Conservation (phyloP, 2,329 filamentous ascomycete genomes). For the Kalaharituber pfeilii region DNA sequence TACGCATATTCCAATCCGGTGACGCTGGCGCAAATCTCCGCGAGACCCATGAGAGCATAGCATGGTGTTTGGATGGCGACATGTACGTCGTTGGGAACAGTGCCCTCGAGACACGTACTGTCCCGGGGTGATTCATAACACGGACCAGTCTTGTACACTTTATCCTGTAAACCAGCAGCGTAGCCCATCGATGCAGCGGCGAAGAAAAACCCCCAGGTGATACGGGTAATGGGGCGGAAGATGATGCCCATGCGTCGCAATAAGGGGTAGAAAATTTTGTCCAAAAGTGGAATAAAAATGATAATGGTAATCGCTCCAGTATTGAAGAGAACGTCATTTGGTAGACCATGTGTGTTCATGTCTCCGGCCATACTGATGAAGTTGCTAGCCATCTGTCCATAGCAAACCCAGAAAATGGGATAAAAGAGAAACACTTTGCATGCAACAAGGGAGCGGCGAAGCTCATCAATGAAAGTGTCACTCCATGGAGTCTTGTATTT, state of each 20-base stretch:
- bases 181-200: constrained; percentile 44
- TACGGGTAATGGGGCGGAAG: constrained; percentile 62
- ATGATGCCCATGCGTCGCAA: constrained; percentile 45
- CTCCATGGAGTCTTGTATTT: constrained; percentile 15
- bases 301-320: constrained; percentile 59
- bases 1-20: constrained; percentile 59
- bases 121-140: constrained; percentile 21
- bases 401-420: constrained; percentile 38
- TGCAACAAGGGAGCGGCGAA: constrained; percentile 19
- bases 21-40: constrained; percentile 41
- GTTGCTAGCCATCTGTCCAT: constrained; percentile 45
- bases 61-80: constrained; percentile 21
- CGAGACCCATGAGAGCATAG: constrained; percentile 39
- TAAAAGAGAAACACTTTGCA: constrained; percentile 21
- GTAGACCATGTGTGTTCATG: constrained; percentile 49
- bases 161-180: constrained; percentile 35
- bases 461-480: constrained; percentile 20
- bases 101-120: neutral
- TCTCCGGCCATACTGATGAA: constrained; percentile 38
- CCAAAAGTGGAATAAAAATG: constrained; percentile 55
- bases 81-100: constrained; percentile 7
- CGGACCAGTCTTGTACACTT: constrained; percentile 32
- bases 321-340: constrained; percentile 63
- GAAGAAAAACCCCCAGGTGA: constrained; percentile 51
- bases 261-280: constrained; percentile 50